These are phyloP conservation scores for Bonnemaisonia californica DNA, from an alignment of 31 red algal genomes.

Conservation along the genomic window DNA sequence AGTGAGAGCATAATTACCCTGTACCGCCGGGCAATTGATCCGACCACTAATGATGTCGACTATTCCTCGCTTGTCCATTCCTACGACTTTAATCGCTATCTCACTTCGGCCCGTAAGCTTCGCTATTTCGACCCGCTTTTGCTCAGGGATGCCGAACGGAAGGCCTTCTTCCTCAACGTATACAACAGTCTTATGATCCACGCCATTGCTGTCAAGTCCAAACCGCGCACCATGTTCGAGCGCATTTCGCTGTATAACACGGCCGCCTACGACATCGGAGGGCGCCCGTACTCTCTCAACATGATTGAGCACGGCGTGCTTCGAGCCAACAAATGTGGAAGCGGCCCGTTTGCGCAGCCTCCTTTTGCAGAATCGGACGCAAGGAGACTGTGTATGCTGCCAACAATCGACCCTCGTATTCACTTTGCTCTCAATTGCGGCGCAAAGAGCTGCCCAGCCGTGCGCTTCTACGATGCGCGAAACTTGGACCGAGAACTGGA, in stretches of 20 bases:
- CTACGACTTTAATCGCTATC: slow-evolving; percentile 49
- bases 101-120: slow-evolving; percentile 53
- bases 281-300: slow-evolving; percentile 79
- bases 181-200: slow-evolving; percentile 93
- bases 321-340: slow-evolving; percentile 64
- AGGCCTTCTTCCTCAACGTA: slow-evolving; percentile 90
- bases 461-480: slow-evolving; percentile 71
- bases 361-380: slow-evolving; percentile 69
- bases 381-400: slow-evolving; percentile 37
- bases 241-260: slow-evolving; percentile 73
- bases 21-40: slow-evolving; percentile 44
- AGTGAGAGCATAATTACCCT: slow-evolving; percentile 34
- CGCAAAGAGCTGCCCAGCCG: slow-evolving; percentile 79
- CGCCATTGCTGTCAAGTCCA: slow-evolving; percentile 65
- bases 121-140: slow-evolving; percentile 67
- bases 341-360: slow-evolving; percentile 67
- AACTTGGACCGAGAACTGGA: slow-evolving; percentile 69
- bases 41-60: slow-evolving; percentile 30
- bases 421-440: slow-evolving; percentile 96
- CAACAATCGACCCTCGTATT: slow-evolving; percentile 70
- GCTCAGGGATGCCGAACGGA: slow-evolving; percentile 47
- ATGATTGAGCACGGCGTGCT: slow-evolving; percentile 89
- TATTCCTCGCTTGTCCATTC: slow-evolving; percentile 34
- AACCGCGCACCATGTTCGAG: slow-evolving; percentile 56
- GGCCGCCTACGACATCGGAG: slow-evolving; percentile 84